Evolutionary conservation across 2,329 filamentous ascomycete species (phyloP).

Genomic region (Dactylellina parvicollis): DNA sequence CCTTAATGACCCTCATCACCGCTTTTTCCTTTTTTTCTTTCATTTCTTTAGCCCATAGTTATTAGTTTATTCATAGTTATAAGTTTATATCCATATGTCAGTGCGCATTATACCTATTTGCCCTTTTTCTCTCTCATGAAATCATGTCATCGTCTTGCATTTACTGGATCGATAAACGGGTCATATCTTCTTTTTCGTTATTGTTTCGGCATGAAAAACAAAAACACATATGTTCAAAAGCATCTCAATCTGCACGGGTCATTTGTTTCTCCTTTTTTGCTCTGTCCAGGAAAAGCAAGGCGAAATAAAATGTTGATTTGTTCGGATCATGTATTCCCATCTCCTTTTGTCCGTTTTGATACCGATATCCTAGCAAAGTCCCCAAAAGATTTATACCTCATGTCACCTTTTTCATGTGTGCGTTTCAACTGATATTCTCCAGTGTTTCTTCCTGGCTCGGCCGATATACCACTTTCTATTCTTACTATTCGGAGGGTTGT

Average conservation of each 20-base stretch:
- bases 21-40: slow-evolving; percentile 9
- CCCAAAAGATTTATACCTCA: slow-evolving; percentile 51
- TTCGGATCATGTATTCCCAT: slow-evolving; percentile 44
- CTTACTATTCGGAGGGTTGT: slow-evolving; percentile 14
- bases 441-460: slow-evolving; percentile 17
- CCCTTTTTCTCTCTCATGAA: slow-evolving; percentile 46
- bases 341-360: slow-evolving; percentile 30
- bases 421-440: slow-evolving; percentile 47
- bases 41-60: slow-evolving; percentile 28
- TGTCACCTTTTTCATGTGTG: slow-evolving; percentile 16
- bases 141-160: slow-evolving; percentile 55
- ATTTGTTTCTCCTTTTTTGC: slow-evolving; percentile 41
- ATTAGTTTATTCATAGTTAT: slow-evolving; percentile 48
- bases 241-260: slow-evolving; percentile 22
- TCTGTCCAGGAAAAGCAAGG: slow-evolving; percentile 53
- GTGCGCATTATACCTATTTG: slow-evolving; percentile 55
- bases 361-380: slow-evolving; percentile 44
- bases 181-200: slow-evolving; percentile 35
- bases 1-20: slow-evolving; percentile 49
- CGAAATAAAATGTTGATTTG: slow-evolving; percentile 52
- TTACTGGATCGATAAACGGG: slow-evolving; percentile 55
- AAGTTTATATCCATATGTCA: slow-evolving; percentile 52
- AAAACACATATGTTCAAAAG: slow-evolving; percentile 51
- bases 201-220: slow-evolving; percentile 45
- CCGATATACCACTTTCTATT: slow-evolving; percentile 22